Conservation (phyloP, 2,329 filamentous ascomycete species). For the Penicillium palitans region DNA sequence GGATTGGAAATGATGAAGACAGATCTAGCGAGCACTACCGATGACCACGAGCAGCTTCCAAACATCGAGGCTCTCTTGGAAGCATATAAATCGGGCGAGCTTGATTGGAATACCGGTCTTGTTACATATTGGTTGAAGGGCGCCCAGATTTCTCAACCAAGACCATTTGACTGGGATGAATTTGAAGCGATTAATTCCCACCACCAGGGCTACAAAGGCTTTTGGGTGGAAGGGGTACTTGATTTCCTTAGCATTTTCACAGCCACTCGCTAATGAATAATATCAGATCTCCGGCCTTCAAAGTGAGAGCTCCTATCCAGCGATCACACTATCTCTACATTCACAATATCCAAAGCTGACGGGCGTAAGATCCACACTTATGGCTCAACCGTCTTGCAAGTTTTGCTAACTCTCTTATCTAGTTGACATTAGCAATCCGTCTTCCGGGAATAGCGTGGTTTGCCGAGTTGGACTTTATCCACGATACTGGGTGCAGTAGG, state of each 20-base stretch:
- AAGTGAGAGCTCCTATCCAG: not conserved
- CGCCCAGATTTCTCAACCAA: not conserved
- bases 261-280: not conserved
- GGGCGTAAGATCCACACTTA: not conserved
- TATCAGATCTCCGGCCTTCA: not conserved
- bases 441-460: not conserved
- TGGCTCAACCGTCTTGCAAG: not conserved
- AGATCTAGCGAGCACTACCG: not conserved
- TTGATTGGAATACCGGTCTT: not conserved
- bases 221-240: constrained; percentile 8
- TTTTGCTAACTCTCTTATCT: not conserved
- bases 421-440: not conserved
- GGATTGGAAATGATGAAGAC: not conserved
- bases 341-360: rapidly evolving
- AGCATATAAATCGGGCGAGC: not conserved
- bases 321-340: not conserved
- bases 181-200: not conserved
- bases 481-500: not conserved
- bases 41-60: not conserved
- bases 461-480: not conserved
- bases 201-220: not conserved
- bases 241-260: rapidly evolving
- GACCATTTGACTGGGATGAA: constrained; percentile 9
- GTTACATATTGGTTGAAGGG: constrained; percentile 7
- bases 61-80: not conserved